Percentiles rank a stretch among this genome's conserved stretches.
phyloP scores from a whole-genome alignment of 1,284 basidiomycete species.

The Austroboletus sp. region DNA sequence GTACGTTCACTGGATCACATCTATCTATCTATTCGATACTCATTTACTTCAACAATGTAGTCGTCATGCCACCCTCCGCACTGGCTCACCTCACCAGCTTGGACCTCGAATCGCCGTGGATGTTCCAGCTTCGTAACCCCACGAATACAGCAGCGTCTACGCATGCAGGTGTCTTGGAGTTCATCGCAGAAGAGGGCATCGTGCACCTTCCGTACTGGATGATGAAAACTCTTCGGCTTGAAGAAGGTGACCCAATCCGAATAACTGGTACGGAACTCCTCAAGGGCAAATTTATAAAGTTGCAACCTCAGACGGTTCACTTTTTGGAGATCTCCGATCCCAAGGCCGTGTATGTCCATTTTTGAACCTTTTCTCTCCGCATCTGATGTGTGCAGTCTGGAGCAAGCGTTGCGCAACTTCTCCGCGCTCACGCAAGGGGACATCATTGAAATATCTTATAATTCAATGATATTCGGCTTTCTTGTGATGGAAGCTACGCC shows the following conservation, averaged over 20 bases:
- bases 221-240: slow-evolving; percentile 92
- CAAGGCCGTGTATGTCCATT: slow-evolving; percentile 81
- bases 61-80: slow-evolving; percentile 96
- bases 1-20: slow-evolving; percentile 49
- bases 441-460: slow-evolving; percentile 88
- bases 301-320: slow-evolving; percentile 92
- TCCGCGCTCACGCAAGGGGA: slow-evolving; percentile 85
- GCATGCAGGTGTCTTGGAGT: slow-evolving; percentile 95
- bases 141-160: slow-evolving; percentile 81
- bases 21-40: slow-evolving; percentile 1
- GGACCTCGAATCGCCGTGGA: slow-evolving; percentile 91
- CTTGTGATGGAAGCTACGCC: slow-evolving; percentile 93
- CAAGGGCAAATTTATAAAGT: slow-evolving; percentile 94
- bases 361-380: slow-evolving; percentile 3
- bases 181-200: slow-evolving; percentile 94
- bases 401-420: slow-evolving; percentile 92
- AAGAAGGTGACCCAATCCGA: slow-evolving; percentile 92
- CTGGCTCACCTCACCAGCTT: slow-evolving; percentile 83
- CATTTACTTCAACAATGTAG: slow-evolving; percentile 38
- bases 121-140: slow-evolving; percentile 91
- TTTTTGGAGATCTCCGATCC: slow-evolving; percentile 94
- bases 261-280: slow-evolving; percentile 82
- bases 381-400: slow-evolving; percentile 48
- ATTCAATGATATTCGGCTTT: slow-evolving; percentile 89
- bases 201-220: slow-evolving; percentile 98